Evolutionary conservation across 2,329 filamentous ascomycete genomes (phyloP).

Genomic region (Cordyceps militaris): DNA sequence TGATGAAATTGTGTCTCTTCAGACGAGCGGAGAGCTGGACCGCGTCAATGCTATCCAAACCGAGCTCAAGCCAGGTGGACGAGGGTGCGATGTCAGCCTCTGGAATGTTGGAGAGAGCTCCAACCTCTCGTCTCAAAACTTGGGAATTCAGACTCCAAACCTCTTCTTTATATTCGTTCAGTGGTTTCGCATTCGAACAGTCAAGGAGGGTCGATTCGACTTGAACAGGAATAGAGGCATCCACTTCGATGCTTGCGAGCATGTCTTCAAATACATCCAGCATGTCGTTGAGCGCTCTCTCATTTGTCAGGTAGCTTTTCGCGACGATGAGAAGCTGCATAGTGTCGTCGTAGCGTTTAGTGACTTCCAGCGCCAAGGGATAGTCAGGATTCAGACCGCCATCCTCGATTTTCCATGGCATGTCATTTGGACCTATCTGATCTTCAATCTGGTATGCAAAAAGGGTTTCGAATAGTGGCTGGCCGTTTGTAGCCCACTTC

Average conservation of each 20-base stretch:
- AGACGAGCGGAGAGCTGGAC: constrained; percentile 76
- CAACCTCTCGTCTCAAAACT: constrained; percentile 54
- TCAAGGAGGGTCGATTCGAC: constrained; percentile 4
- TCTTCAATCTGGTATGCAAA: constrained; percentile 69
- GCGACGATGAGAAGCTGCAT: constrained; percentile 55
- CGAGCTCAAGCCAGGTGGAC: constrained; percentile 70
- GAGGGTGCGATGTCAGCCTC: constrained; percentile 44
- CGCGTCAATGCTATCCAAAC: constrained; percentile 85
- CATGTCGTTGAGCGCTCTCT: constrained; percentile 24
- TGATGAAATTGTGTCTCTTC: constrained; percentile 48
- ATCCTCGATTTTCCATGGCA: constrained; percentile 49
- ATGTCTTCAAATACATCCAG: constrained; percentile 33
- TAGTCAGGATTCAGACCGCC: constrained; percentile 55
- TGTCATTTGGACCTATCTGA: constrained; percentile 20
- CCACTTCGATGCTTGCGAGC: neutral
- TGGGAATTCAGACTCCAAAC: constrained; percentile 51
- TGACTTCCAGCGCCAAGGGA: constrained; percentile 69
- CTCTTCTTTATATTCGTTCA: constrained; percentile 30
- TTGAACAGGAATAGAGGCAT: neutral
- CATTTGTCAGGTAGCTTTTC: constrained; percentile 35
- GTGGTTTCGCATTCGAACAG: constrained; percentile 3
- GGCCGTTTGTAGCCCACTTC: constrained; percentile 62
- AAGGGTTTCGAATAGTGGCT: constrained; percentile 67
- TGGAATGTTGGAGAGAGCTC: constrained; percentile 50
- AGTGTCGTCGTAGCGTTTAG: constrained; percentile 38